Evolutionary conservation across 2,329 filamentous ascomycete species (phyloP), one percentile per base, ranked within the genome.

Genomic region (Cytospora schulzeri): DNA sequence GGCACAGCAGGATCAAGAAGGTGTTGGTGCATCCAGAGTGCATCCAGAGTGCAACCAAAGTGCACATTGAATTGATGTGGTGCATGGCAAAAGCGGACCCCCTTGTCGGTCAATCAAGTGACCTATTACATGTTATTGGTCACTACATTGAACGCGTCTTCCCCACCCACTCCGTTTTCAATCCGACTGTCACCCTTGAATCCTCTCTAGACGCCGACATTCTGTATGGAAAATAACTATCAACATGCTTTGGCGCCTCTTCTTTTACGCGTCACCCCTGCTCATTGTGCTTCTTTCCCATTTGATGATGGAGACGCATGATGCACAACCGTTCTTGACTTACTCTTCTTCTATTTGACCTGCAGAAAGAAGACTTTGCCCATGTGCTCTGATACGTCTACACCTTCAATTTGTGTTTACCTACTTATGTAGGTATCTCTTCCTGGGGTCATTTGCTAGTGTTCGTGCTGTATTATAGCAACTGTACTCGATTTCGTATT

Each of bases 241-340:
- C 19, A 12, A 48, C 45, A n/a, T 12, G 28, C 9, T 26, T 22
- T 1, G 26, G 58, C 62, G 62, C 62, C 48, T 61, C 48, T 57
- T 41, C 33, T 14, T 14, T 48, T n/a, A 67, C 67, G 66, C 68
- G 69, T n/a, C 60, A 48, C 22, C 45, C 45, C n/a, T 48, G 45
- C n/a, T 22, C 45, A 7, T 22, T 24, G 8, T 48, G n/a, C 45
- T 48, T 48, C 45, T 48, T 48, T 24, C 8, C n/a, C 22, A 48
- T 48, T 48, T 48, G 45, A 24, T 19, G 8, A 48, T 15, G 14
- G n/a, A 19, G 11, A 6, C 9, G 6, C n/a, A 48, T 48, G 45
- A 48, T 48, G 9, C 45, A 3, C n/a, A 24, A 24, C 41, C 19
- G 41, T 48, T n/a, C 26, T 41, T 41, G 41, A 45, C 45, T 24